Percentiles rank a stretch among this genome's conserved stretches.
These are phyloP conservation scores for Carex parvula DNA, from an alignment of 176 grass and related monocot species.

Conservation along the genomic window DNA sequence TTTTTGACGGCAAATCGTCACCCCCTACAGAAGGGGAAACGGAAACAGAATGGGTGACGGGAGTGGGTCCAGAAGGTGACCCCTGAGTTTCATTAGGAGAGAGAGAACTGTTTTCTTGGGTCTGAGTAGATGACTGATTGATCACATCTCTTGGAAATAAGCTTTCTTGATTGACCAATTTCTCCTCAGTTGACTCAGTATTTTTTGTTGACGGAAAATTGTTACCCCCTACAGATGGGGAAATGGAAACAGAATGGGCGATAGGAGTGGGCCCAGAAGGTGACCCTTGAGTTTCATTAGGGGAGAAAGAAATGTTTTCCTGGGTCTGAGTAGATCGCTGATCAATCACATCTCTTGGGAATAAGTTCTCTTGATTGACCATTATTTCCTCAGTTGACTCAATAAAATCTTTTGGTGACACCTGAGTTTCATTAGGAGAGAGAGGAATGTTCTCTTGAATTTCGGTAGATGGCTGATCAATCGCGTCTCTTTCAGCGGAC, in stretches of 20 bases:
- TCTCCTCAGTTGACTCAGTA: not conserved
- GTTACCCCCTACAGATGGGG: conserved; percentile 46
- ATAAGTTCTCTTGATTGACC: not conserved
- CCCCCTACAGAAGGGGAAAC: conserved; percentile 36
- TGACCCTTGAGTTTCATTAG: conserved; percentile 12
- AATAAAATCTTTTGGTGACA: not conserved
- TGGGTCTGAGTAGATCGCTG: not conserved
- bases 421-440: conserved; percentile 31
- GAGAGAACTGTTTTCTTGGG: not conserved
- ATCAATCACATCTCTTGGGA: no score
- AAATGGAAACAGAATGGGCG: conserved; percentile 21
- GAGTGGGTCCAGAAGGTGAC: not conserved
- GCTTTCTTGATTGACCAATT: not conserved
- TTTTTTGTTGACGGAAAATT: not conserved
- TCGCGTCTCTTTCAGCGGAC: conserved; percentile 38
- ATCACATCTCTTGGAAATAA: not conserved
- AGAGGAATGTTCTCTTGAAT: conserved; percentile 13
- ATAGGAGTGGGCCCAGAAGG: conserved; percentile 31
- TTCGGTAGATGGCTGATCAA: conserved; percentile 32
- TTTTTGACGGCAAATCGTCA: not conserved
- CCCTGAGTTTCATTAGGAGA: not conserved
- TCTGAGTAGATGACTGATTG: not conserved
- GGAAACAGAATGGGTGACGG: not conserved
- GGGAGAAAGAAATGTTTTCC: not conserved
- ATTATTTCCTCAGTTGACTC: not conserved